Base-by-base conservation (phyloP, 805 yeast species). In the Monosporozyma aquatica region DNA sequence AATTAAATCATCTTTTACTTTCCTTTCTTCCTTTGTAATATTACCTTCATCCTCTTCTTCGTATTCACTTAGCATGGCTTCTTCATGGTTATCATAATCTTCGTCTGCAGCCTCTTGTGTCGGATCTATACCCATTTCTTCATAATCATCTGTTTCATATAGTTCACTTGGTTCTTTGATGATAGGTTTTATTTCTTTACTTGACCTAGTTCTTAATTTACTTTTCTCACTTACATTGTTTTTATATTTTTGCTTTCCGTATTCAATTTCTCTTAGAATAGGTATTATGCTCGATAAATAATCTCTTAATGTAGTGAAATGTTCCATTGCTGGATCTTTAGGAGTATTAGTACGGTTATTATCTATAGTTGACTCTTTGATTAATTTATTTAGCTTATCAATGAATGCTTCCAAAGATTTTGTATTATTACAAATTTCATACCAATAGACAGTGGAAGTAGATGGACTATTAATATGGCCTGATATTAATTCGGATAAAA, bases 181-280 rank as follows among this genome's bases (percentile, higher is more conserved):
- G 11, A 21, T 28, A 4, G 35, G 27, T 28, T 38, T 27, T 11
- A 14, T 10, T 20, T 17, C 38, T 10, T 21, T 24, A 10, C 21
- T 35, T 10, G 38, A 14, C 14, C 15, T 45, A 30, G 45, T 50
- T 30, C 49, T 53, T n/a, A 43, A 27, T 10, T 30, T 42, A 26
- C 46, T 34, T n/a, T 36, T 41, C 22, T 38, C 47, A 13, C 30
- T 39, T 5, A 40, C 51, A 33, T 37, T 42, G 5, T 41, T 45
- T 8, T 25, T 42, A 15, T 47, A 42, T 11, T 45, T 43, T 13
- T 33, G 41, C 13, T 49, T 49, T 15, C 87, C 68, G 46, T 70
- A 67, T 62, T 80, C 86, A 58, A 69, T 84, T 53, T 78, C 84
- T n/a, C 64, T 50, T 49, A 86, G 68, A 23, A 87, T 65, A 36